Conservation (phyloP, 352 stramenopile species). For the Phytopythium aichiense region DNA sequence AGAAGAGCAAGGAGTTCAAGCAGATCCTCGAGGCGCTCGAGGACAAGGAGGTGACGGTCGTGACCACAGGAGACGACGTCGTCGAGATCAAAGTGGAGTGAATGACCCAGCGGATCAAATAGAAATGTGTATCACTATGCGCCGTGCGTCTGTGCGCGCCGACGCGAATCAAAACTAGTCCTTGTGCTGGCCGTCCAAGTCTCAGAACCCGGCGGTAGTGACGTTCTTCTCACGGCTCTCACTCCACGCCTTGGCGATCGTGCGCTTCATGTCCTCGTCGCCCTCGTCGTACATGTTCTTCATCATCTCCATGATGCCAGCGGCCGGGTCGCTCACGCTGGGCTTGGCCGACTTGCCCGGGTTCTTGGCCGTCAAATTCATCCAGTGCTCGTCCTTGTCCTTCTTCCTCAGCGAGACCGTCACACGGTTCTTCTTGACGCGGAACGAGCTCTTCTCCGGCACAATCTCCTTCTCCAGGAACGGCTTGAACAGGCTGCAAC, state of each 20-base stretch:
- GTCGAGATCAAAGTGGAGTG: conserved; percentile 35
- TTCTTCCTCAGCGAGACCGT: conserved; percentile 74
- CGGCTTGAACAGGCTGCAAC: conserved; percentile 55
- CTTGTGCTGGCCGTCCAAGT: no score
- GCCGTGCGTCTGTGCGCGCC: not conserved
- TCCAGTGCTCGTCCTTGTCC: conserved; percentile 76
- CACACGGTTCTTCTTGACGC: conserved; percentile 85
- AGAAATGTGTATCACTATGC: conserved; percentile 1
- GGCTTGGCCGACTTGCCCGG: conserved; percentile 43
- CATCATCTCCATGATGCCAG: conserved; percentile 91
- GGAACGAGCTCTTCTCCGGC: conserved; percentile 65
- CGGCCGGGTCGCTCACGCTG: conserved; percentile 53
- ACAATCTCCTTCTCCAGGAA: conserved; percentile 84
- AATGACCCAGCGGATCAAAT: conserved; percentile 8
- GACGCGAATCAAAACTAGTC: not conserved
- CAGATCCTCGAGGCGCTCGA: conserved; percentile 68
- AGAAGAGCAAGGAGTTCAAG: conserved; percentile 66
- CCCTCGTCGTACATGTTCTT: conserved; percentile 90
- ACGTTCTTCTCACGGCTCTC: conserved; percentile 76
- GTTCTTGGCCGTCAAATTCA: conserved; percentile 84
- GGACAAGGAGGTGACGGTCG: conserved; percentile 43
- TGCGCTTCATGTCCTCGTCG: conserved; percentile 88
- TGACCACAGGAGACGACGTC: conserved; percentile 49
- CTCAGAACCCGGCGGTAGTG: no score
- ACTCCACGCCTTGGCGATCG: conserved; percentile 85